Conservation (phyloP, 2,329 filamentous ascomycete species). For the Neocucurbitaria cava region DNA sequence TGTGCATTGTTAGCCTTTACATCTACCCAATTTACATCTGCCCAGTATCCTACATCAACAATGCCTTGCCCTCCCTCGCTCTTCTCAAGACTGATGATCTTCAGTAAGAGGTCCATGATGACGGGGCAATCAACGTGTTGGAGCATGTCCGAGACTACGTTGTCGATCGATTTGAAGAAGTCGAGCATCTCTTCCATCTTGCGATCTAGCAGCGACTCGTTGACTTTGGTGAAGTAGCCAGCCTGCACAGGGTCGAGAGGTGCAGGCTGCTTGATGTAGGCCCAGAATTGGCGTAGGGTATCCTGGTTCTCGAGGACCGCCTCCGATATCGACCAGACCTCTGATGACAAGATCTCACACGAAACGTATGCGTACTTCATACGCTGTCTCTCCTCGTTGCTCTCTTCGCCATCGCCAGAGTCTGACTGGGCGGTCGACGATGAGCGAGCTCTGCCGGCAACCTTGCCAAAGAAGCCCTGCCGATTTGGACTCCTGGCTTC, state of each 20-base stretch:
- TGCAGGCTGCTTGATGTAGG: slow-evolving; percentile 81
- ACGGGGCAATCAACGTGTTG: slow-evolving; percentile 96
- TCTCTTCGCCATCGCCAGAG: slow-evolving; percentile 58
- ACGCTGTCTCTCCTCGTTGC: slow-evolving; percentile 87
- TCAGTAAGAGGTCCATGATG: slow-evolving; percentile 96
- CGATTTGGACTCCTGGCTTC: slow-evolving; percentile 41
- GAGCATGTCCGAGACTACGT: slow-evolving; percentile 83
- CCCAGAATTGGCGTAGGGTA: slow-evolving; percentile 85
- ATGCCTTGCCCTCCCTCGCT: slow-evolving; percentile 89
- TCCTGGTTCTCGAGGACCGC: slow-evolving; percentile 84
- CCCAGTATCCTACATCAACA: slow-evolving; percentile 76
- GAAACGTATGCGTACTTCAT: slow-evolving; percentile 94
- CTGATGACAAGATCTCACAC: slow-evolving; percentile 91
- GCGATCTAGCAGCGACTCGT: slow-evolving; percentile 95
- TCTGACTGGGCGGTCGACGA: slow-evolving; percentile 53
- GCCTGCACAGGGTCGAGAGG: slow-evolving; percentile 92
- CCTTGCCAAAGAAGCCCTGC: slow-evolving; percentile 56
- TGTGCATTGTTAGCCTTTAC: slow-evolving; percentile 47
- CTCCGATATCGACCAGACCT: slow-evolving; percentile 96
- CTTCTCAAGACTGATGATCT: slow-evolving; percentile 96
- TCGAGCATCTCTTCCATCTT: slow-evolving; percentile 98
- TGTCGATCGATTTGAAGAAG: slow-evolving; percentile 82
- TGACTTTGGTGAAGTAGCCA: slow-evolving; percentile 98
- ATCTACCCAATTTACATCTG: not conserved
- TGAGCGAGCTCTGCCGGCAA: slow-evolving; percentile 52